A percentile compares a stretch with the other conserved stretches of the same genome.
phyloP scores from a whole-genome alignment of 106 monocot species.

The Platanthera zijinensis region DNA sequence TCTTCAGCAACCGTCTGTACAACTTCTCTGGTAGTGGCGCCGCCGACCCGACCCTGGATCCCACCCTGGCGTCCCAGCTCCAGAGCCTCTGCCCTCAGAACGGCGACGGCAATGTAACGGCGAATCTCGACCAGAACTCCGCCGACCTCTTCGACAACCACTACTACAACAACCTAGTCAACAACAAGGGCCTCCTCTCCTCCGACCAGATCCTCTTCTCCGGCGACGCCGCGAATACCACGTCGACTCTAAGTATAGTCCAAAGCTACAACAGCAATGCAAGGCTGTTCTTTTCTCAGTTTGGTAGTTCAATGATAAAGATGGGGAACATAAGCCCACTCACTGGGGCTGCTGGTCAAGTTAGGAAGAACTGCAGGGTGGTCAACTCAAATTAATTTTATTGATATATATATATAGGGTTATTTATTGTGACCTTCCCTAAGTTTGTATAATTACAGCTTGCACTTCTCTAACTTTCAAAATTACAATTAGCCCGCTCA shows the following conservation, averaged over 20 bases:
- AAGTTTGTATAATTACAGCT: too few species aligned
- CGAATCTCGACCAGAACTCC: conserved; percentile 47
- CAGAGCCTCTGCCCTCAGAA: conserved; percentile 25
- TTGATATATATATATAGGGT: background rate
- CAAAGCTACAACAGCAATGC: conserved; percentile 20
- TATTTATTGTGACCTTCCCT: too few species aligned
- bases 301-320: conserved; percentile 43
- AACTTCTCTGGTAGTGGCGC: conserved; percentile 44
- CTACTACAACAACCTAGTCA: conserved; percentile 54
- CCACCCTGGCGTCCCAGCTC: conserved; percentile 23
- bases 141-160: conserved; percentile 58
- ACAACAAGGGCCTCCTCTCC: conserved; percentile 44
- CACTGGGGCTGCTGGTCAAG: conserved; percentile 35
- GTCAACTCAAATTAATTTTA: conserved; percentile 23
- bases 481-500: too few species aligned
- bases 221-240: conserved; percentile 24
- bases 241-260: conserved; percentile 31
- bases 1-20: conserved; percentile 50
- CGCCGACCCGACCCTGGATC: conserved; percentile 43
- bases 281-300: conserved; percentile 28
- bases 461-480: too few species aligned
- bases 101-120: conserved; percentile 49
- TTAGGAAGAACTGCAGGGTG: conserved; percentile 53
- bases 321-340: conserved; percentile 70
- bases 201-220: conserved; percentile 70